Evolutionary conservation across 768 basidiomycete genomes (phyloP), one percentile per base, ranked within the genome.

Genomic region (Arthromyces matolae): DNA sequence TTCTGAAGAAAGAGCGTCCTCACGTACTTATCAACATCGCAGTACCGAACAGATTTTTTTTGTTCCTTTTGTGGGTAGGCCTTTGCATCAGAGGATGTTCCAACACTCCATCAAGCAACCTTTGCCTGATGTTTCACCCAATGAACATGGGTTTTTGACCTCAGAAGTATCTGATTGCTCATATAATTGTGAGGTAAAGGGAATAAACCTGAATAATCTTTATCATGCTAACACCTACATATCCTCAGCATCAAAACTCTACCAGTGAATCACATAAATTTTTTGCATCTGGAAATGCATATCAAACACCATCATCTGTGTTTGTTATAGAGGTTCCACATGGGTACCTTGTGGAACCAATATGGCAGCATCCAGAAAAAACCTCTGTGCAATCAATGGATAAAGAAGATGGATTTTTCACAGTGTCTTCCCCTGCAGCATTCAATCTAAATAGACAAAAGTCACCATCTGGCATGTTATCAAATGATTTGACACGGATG

Each of bases 31-130:
- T 24, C 22, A 35, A 8, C 24, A 25, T 9, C 13, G 12, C 18
- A 8, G 14, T 8, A 19, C 14, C 25, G 16, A 13, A 36, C 6
- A 9, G 3, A 36, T 28, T 20, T n/a, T n/a, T 2, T 45, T 44
- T 29, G 27, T 41, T 4, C 41, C 45, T 22, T 35, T 40, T 8
- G n/a, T 37, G 7, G 22, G 27, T 19, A 51, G 51, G n/a, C 49
- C 51, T n/a, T 33, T 41, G n/a, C 27, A 57, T 22, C 13, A n/a
- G 34, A 42, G 28, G 25, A 36, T 35, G 28, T 42, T 13, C 20
- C 27, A 44, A 19, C 39, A 31, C 36, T 29, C 40, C 1, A n/a
- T 8, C 37, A 27, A 45, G 32, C 13, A 36, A 8, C n/a, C 10
- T 36, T 24, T 19, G 19, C 6, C 36, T 13, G 31, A 14, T 5